Conservation (phyloP, 2,329 filamentous ascomycete genomes). For the Cercospora sp. region DNA sequence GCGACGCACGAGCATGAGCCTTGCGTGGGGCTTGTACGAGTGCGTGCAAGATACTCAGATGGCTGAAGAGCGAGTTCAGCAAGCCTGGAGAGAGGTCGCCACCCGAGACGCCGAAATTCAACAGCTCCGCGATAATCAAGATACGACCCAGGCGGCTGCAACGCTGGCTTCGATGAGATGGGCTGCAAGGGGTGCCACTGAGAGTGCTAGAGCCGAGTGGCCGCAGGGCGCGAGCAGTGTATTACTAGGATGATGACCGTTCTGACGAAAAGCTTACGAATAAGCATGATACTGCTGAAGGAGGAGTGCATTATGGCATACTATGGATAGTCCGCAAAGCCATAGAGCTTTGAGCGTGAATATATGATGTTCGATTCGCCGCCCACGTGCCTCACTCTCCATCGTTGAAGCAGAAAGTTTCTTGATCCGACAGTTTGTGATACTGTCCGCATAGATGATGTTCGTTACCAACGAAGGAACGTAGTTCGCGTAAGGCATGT, state of each 20-base stretch:
- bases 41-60: not conserved
- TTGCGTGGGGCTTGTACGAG: not conserved
- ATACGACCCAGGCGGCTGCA: not conserved
- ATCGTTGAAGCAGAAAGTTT: not conserved
- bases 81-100: conserved; percentile 2
- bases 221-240: not conserved
- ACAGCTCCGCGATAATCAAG: not conserved
- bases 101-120: not conserved
- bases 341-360: not conserved
- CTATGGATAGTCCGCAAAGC: not conserved
- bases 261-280: conserved; percentile 9
- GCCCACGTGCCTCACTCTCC: not conserved
- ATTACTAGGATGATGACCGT: conserved; percentile 7
- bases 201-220: conserved; percentile 5
- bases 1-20: not conserved
- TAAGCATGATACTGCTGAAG: not conserved
- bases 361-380: not conserved
- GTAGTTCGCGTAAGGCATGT: not conserved
- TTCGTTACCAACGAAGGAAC: not conserved
- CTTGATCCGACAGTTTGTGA: not conserved
- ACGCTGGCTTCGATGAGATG: conserved; percentile 3
- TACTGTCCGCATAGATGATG: not conserved
- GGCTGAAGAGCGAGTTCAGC: conserved; percentile 1
- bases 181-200: conserved; percentile 8
- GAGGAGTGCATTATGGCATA: not conserved